Percentiles rank a stretch among this genome's conserved stretches.
Evolutionary conservation across 2,329 filamentous ascomycete genomes (phyloP).

Genomic region (Lachnellula cervina): DNA sequence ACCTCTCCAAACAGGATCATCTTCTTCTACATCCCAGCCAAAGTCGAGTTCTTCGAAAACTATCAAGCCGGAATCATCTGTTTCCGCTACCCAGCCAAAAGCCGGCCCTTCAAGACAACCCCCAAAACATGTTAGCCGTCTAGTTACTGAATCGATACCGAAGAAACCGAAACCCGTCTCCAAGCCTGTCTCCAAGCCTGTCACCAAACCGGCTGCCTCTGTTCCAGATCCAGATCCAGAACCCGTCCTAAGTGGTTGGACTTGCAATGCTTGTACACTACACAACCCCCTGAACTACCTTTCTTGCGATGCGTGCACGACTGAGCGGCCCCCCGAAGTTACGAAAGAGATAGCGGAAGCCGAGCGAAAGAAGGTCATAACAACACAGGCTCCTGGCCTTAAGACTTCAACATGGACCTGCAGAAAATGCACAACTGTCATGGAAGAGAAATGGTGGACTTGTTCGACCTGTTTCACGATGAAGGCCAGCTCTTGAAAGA

Average conservation of each 20-base stretch:
- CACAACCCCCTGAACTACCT: constrained; percentile 48
- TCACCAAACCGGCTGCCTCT: constrained; percentile 1
- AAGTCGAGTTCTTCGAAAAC: constrained; percentile 11
- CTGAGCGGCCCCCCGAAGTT: constrained; percentile 36
- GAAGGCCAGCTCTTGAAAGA: constrained; percentile 43
- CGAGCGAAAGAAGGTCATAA: constrained; percentile 3
- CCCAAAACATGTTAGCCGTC: constrained; percentile 24
- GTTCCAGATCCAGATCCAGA: constrained; percentile 2
- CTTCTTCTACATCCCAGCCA: constrained; percentile 1
- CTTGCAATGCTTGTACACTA: constrained; percentile 52
- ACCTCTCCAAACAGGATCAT: constrained; percentile 7
- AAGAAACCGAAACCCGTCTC: constrained; percentile 18
- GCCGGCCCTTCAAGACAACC: constrained; percentile 16
- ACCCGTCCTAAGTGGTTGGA: constrained; percentile 44
- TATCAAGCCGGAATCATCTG: constrained; percentile 11
- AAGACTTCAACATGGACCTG: constrained; percentile 43
- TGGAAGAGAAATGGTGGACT: constrained; percentile 54
- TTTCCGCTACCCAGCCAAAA: neutral
- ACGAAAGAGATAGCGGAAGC: constrained; percentile 21
- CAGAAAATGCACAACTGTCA: constrained; percentile 45
- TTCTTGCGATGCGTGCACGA: constrained; percentile 53
- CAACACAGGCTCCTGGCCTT: constrained; percentile 9
- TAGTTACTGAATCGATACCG: constrained; percentile 20
- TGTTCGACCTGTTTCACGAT: constrained; percentile 51
- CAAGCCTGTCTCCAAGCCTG: constrained; percentile 5